A percentile compares a stretch with the other conserved stretches of the same genome.
Conservation (phyloP, 371 early-diverging fungal genomes). For the Mortierella sp. region DNA sequence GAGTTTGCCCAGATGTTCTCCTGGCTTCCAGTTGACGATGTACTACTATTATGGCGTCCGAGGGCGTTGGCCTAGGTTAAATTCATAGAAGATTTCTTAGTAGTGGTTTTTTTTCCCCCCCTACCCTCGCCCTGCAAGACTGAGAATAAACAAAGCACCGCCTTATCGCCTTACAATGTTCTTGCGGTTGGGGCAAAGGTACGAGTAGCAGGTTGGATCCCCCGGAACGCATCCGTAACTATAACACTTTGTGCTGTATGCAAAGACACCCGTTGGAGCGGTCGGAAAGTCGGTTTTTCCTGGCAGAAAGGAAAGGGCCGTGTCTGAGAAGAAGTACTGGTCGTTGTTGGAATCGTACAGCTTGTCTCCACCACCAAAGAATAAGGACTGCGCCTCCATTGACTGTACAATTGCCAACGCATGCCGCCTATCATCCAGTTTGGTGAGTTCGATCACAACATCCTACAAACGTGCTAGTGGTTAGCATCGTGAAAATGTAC, state of each 20-base stretch:
- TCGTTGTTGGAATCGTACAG: conserved; percentile 51
- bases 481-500: not conserved
- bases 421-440: conserved; percentile 48
- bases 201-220: conserved; percentile 42
- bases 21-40: conserved; percentile 26
- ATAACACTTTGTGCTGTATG: conserved; percentile 41
- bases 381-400: conserved; percentile 34
- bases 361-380: conserved; percentile 46
- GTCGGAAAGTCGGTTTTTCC: conserved; percentile 43
- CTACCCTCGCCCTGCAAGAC: too few species aligned
- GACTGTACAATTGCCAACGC: conserved; percentile 42
- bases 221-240: conserved; percentile 40
- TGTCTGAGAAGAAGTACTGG: conserved; percentile 48
- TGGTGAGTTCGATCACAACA: conserved; percentile 41
- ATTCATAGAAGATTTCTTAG: too few species aligned
- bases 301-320: conserved; percentile 36
- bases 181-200: conserved; percentile 48
- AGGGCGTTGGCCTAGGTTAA: conserved; percentile 20
- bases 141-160: not conserved
- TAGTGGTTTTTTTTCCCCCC: not conserved
- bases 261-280: conserved; percentile 41
- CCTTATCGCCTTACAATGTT: conserved; percentile 34
- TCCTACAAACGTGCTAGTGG: conserved; percentile 18
- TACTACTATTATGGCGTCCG: conserved; percentile 40
- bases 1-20: conserved; percentile 69